A percentile compares a stretch with the other conserved stretches of the same genome.
These are phyloP conservation scores for Alternaria sp. DNA, from an alignment of 2,329 filamentous ascomycete species.

Conservation along the genomic window DNA sequence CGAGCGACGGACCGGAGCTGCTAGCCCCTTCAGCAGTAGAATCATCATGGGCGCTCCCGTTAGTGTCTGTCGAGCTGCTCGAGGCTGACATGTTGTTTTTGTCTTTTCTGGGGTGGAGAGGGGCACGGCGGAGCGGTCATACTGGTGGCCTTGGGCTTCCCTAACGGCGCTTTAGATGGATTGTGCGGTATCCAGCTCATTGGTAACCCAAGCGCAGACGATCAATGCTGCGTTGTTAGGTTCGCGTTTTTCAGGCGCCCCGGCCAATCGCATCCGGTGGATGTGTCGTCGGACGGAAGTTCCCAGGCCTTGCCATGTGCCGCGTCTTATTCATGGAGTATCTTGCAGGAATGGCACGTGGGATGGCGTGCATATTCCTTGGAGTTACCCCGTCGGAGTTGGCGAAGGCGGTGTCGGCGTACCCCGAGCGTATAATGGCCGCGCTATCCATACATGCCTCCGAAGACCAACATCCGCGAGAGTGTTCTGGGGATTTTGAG, in stretches of 20 bases:
- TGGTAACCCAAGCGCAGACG: conserved; percentile 13
- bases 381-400: conserved; percentile 4
- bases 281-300: conserved; percentile 1
- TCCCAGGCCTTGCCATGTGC: conserved; percentile 8
- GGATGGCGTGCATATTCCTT: conserved; percentile 6
- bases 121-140: not conserved
- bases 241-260: conserved; percentile 4
- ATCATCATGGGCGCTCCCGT: not conserved
- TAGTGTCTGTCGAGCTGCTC: not conserved
- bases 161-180: conserved; percentile 7
- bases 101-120: not conserved
- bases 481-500: not conserved
- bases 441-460: not conserved
- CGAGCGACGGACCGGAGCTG: conserved; percentile 32
- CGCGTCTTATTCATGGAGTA: conserved; percentile 7
- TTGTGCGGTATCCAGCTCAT: conserved; percentile 4
- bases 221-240: conserved; percentile 13
- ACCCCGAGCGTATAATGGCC: not conserved
- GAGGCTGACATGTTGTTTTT: conserved; percentile 3
- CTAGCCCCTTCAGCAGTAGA: conserved; percentile 25
- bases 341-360: not conserved
- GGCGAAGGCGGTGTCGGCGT: not conserved
- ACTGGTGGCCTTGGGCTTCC: not conserved
- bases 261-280: conserved; percentile 14
- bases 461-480: not conserved